Percentiles rank a stretch among this genome's conserved stretches.
phyloP scores from a whole-genome alignment of 371 early-diverging fungal species.

The Mucor velutinosus region DNA sequence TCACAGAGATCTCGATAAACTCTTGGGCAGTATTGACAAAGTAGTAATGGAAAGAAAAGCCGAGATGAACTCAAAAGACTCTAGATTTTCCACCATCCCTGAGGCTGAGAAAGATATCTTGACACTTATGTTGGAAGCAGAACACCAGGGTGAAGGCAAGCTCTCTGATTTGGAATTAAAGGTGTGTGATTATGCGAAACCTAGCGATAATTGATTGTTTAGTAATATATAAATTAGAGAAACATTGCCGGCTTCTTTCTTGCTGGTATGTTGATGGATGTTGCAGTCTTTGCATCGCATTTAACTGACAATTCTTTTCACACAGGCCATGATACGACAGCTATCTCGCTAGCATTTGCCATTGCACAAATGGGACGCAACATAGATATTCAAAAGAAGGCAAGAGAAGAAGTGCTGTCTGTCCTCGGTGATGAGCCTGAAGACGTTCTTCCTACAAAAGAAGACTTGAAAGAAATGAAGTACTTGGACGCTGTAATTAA shows the following conservation, averaged over 20 bases:
- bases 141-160: constrained; percentile 22
- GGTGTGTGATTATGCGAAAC: constrained; percentile 15
- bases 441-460: constrained; percentile 23
- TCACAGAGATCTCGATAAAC: constrained; percentile 10
- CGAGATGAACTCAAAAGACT: not conserved
- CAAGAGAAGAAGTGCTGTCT: constrained; percentile 24
- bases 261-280: not conserved
- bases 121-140: constrained; percentile 47
- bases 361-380: constrained; percentile 31
- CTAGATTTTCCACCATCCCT: not conserved
- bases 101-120: constrained; percentile 48
- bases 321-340: constrained; percentile 40
- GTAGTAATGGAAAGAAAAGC: constrained; percentile 32
- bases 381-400: constrained; percentile 24
- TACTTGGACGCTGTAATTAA: constrained; percentile 28
- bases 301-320: not conserved
- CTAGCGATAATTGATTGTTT: not conserved
- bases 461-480: constrained; percentile 24
- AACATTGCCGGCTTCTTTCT: constrained; percentile 12
- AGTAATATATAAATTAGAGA: not conserved
- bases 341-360: constrained; percentile 27
- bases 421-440: constrained; percentile 26
- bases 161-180: constrained; percentile 29
- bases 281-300: not conserved
- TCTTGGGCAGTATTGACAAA: constrained; percentile 11